Base-by-base conservation (phyloP, 2,329 filamentous ascomycete species). In the Colletotrichum liaoningense region DNA sequence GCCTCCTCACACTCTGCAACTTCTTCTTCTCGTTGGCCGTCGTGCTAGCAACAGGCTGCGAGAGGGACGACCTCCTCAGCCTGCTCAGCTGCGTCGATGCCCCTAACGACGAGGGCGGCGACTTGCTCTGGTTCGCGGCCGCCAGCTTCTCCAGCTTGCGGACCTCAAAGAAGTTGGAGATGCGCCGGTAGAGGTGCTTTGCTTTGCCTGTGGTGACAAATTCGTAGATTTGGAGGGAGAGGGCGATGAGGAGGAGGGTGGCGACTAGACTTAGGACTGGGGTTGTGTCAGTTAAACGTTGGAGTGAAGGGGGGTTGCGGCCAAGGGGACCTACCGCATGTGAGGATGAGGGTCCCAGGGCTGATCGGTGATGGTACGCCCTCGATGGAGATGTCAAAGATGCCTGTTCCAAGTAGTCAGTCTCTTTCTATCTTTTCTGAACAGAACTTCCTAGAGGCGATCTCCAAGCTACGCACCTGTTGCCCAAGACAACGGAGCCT, bases 401-500 rank as follows among this genome's bases (percentile, higher is more conserved):
- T 72, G 16, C 72, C 74, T 24, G 14, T n/a, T 19, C 2, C 2
- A 11, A 16, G 5, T 14, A 14, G 16, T 56, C 7, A 55, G 63
- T 35, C 5, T n/a, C 49, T 42, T 35, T 38, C 26, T 1, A 3
- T 1, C 7, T 22, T 22, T 5, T 16, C 42, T 49, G 16, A 3
- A 4, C n/a, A 49, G 19, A n/a, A n/a, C 14, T 14, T 42, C 14
- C 5, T 7, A 5, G 6, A 42, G 38, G 16, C 19, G 7, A 3
- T 6, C 7, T n/a, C 42, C 6, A 8, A 16, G 19, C 22, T 16
- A 24, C 63, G 24, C 26, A 65, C 63, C 52, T 2, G 63, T 75
- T 38, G 73, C 73, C 66, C 65, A 75, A 1, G 74, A 75, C 1
- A 75, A 24, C 0, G 74, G 74, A 1, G 74, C 54, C 74, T 75